A percentile compares a stretch with the other conserved stretches of the same genome.
phyloP scores from a whole-genome alignment of 495 filamentous ascomycete genomes.

The Aspergillus leporis region DNA sequence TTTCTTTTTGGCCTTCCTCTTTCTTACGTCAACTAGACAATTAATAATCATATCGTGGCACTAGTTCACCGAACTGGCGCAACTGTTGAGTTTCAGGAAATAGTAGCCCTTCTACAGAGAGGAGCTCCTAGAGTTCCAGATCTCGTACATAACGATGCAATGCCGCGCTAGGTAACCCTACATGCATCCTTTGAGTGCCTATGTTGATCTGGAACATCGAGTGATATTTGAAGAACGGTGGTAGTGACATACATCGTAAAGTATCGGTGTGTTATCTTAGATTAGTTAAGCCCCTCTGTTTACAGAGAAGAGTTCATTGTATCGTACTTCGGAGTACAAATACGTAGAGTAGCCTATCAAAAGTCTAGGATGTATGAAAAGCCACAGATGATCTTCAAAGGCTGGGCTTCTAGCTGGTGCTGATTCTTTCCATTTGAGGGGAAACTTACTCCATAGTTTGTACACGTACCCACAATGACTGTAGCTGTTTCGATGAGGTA shows the following conservation, averaged over 20 bases:
- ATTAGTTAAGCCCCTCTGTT: background rate
- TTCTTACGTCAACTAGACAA: background rate
- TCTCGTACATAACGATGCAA: background rate
- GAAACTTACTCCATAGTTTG: background rate
- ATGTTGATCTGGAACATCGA: background rate
- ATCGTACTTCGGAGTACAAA: background rate
- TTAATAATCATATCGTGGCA: too few relatives aligned
- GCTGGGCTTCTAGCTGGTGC: background rate
- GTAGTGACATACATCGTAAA: background rate
- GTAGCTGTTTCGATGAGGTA: background rate
- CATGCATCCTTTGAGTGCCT: background rate
- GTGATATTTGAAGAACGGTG: background rate
- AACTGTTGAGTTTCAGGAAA: background rate
- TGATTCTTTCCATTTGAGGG: background rate
- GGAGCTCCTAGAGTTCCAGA: background rate
- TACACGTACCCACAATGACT: background rate
- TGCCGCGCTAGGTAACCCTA: background rate
- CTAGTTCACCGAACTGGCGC: too few relatives aligned
- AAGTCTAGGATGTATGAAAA: background rate
- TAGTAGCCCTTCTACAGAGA: background rate
- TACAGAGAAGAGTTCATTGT: background rate
- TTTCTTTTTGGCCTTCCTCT: background rate
- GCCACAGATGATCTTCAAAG: conserved; percentile 1
- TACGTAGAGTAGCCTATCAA: background rate
- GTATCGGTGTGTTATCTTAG: background rate